These are phyloP conservation scores for Auricularia sp. DNA, from an alignment of 768 basidiomycete genomes.

Conservation along the genomic window DNA sequence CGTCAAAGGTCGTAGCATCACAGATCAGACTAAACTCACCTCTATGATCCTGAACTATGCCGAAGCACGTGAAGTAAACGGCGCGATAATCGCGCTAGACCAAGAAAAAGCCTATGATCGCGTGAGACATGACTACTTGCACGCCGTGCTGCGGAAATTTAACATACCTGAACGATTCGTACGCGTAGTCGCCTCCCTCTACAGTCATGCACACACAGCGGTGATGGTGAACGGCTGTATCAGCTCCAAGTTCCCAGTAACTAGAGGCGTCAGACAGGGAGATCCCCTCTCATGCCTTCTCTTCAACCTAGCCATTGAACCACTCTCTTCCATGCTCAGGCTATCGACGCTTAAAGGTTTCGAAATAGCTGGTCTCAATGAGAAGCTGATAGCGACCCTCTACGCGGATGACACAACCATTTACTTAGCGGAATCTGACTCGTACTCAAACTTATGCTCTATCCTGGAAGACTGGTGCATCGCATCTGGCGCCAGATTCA, in stretches of 20 bases:
- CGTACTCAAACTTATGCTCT: slow-evolving; percentile 13
- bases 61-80: slow-evolving; percentile 3
- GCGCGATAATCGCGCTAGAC: slow-evolving; percentile 8
- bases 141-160: slow-evolving; percentile 4
- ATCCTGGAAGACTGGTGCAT: slow-evolving; percentile 32
- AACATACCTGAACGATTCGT: not conserved
- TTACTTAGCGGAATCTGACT: slow-evolving; percentile 23
- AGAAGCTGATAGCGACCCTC: slow-evolving; percentile 22
- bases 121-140: slow-evolving; percentile 8
- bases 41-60: slow-evolving; percentile 4
- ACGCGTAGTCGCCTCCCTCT: not conserved
- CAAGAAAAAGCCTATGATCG: slow-evolving; percentile 11
- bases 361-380: slow-evolving; percentile 7
- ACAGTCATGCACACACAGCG: not conserved
- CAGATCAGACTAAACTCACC: slow-evolving; percentile 9
- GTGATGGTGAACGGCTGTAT: not conserved
- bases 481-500: slow-evolving; percentile 33
- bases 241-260: slow-evolving; percentile 1
- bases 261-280: not conserved
- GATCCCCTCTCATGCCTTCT: slow-evolving; percentile 14
- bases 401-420: slow-evolving; percentile 36
- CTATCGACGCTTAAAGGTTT: slow-evolving; percentile 17
- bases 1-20: slow-evolving; percentile 7
- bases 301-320: slow-evolving; percentile 12
- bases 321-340: slow-evolving; percentile 6